Conservation (phyloP, 192 early-diverging fungal genomes). For the Umbelopsis sp. region DNA sequence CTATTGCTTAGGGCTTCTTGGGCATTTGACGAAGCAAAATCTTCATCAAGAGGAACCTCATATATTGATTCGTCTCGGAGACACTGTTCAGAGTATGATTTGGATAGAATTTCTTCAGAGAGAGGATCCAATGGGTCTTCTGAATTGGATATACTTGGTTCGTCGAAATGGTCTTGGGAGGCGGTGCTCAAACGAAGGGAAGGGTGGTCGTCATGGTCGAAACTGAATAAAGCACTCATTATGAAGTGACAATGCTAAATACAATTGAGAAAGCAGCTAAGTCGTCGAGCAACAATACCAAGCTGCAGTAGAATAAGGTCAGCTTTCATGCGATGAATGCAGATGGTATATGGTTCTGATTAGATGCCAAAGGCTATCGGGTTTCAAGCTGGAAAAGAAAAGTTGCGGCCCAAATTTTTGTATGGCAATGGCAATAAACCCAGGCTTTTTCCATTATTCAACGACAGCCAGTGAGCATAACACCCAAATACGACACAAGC, state of each 20-base stretch:
- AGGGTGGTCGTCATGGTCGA: slow-evolving; percentile 12
- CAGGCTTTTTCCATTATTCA: no score
- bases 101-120: background rate
- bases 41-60: slow-evolving; percentile 41
- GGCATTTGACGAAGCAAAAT: slow-evolving; percentile 29
- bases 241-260: background rate
- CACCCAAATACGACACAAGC: no score
- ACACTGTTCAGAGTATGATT: background rate
- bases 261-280: background rate
- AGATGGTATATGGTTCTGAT: background rate
- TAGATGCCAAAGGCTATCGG: background rate
- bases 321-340: slow-evolving; percentile 10
- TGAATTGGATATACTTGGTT: background rate
- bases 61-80: slow-evolving; percentile 14
- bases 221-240: slow-evolving; percentile 4
- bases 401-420: no score
- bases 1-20: background rate
- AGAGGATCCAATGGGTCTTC: background rate
- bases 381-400: no score
- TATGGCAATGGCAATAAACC: no score
- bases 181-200: background rate
- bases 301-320: slow-evolving; percentile 12
- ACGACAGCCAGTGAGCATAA: no score
- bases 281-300: slow-evolving; percentile 15
- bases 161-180: background rate